Evolutionary conservation across 148 eudicot species (phyloP).

Genomic region (Chenopodium berlandieri): DNA sequence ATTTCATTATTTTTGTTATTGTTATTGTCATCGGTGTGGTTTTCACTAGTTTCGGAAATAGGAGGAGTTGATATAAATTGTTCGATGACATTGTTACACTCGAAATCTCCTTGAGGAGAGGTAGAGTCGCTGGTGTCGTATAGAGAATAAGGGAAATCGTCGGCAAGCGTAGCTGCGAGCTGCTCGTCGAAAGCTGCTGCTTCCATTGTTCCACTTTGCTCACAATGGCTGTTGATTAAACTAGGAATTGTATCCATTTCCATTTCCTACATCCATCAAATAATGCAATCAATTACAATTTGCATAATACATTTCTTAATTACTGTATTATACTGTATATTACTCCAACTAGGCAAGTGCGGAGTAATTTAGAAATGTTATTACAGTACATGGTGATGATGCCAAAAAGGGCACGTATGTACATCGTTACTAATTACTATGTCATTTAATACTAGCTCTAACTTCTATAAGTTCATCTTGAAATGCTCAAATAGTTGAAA

Average conservation of each 20-base stretch:
- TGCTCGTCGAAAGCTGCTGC: neutral
- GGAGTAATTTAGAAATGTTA: too few species aligned
- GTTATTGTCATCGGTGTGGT: neutral
- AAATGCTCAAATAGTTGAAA: too few species aligned
- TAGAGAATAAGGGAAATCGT: neutral
- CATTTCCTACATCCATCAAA: neutral
- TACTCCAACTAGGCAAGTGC: too few species aligned
- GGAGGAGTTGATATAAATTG: neutral
- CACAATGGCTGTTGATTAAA: neutral
- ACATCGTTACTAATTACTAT: too few species aligned
- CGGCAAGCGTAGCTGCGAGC: neutral
- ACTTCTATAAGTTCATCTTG: too few species aligned
- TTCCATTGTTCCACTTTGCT: constrained; percentile 9
- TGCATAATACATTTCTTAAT: too few species aligned
- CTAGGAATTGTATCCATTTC: neutral
- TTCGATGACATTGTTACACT: neutral
- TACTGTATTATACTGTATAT: too few species aligned
- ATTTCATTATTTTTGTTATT: too few species aligned
- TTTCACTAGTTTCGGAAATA: neutral
- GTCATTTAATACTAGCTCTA: too few species aligned
- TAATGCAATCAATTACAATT: too few species aligned
- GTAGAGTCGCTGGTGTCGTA: neutral
- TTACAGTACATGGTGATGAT: too few species aligned
- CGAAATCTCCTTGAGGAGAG: neutral
- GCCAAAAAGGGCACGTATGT: too few species aligned